Conservation (phyloP, 2,329 filamentous ascomycete species). For the Claviceps sp. region DNA sequence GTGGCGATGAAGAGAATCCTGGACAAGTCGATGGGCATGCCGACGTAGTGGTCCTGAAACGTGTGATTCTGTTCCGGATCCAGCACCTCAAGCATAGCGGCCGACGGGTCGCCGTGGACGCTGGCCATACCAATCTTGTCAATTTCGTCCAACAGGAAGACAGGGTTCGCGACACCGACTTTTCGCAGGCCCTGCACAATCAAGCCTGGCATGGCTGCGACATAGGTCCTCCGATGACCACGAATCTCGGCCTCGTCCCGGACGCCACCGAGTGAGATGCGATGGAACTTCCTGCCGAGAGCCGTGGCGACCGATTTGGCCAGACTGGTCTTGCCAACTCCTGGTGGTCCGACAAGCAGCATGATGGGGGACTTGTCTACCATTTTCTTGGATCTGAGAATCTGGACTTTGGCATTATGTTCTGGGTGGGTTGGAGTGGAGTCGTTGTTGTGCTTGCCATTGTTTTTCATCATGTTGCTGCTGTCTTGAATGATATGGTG, state of each 20-base stretch:
- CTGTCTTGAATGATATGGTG: background rate
- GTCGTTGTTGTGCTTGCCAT: background rate
- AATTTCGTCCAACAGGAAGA: constrained; percentile 92
- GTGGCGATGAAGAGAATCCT: constrained; percentile 97
- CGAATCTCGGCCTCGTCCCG: constrained; percentile 94
- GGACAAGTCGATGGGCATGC: constrained; percentile 87
- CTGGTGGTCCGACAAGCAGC: constrained; percentile 82
- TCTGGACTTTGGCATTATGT: constrained; percentile 50
- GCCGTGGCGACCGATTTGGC: constrained; percentile 88
- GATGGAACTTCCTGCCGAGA: constrained; percentile 87
- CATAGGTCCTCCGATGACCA: constrained; percentile 88
- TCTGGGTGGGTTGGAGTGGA: constrained; percentile 12
- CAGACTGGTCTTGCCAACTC: constrained; percentile 90
- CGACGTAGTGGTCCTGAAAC: constrained; percentile 93
- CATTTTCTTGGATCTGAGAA: constrained; percentile 71
- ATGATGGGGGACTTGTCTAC: constrained; percentile 93
- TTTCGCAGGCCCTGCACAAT: constrained; percentile 91
- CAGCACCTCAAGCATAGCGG: constrained; percentile 94
- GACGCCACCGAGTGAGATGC: constrained; percentile 91
- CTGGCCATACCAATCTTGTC: constrained; percentile 90
- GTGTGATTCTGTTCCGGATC: constrained; percentile 94
- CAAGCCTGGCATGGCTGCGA: constrained; percentile 95
- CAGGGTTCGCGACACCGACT: constrained; percentile 87
- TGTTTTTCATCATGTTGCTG: background rate
- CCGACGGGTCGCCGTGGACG: constrained; percentile 88